phyloP scores from a whole-genome alignment of 148 eudicot species.

The Rhododendron molle region DNA sequence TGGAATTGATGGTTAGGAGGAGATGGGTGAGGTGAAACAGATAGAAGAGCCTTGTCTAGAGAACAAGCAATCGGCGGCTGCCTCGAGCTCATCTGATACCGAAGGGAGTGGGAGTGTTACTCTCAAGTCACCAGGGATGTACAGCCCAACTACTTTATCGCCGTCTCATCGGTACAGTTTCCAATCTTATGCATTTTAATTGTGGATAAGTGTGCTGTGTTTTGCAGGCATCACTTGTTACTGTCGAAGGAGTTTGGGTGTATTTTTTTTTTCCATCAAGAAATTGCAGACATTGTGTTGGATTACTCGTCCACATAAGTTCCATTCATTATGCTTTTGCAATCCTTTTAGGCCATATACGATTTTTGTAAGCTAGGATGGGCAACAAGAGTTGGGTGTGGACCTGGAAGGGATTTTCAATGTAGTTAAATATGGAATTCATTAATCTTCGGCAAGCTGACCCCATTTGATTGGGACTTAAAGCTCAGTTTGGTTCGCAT shows the following conservation, averaged over 20 bases:
- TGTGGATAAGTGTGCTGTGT: not conserved
- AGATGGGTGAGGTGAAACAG: constrained; percentile 51
- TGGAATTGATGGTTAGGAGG: constrained; percentile 19
- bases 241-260: not conserved
- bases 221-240: not conserved
- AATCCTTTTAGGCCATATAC: not conserved
- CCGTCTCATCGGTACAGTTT: constrained; percentile 62
- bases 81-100: constrained; percentile 68
- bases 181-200: not conserved
- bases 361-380: not conserved
- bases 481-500: not conserved
- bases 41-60: constrained; percentile 60
- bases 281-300: not conserved
- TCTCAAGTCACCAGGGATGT: constrained; percentile 55
- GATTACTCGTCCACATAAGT: not conserved
- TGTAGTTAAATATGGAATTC: not conserved
- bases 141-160: constrained; percentile 64
- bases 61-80: constrained; percentile 72
- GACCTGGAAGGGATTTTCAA: not conserved
- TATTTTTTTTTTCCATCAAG: no score
- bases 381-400: not conserved
- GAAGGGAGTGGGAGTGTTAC: constrained; percentile 64
- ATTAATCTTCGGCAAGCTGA: not conserved
- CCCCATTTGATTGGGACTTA: not conserved
- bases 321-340: not conserved